Evolutionary conservation across 2,329 filamentous ascomycete species (phyloP), one percentile per base, ranked within the genome.

Genomic region (Zarea fungicola): DNA sequence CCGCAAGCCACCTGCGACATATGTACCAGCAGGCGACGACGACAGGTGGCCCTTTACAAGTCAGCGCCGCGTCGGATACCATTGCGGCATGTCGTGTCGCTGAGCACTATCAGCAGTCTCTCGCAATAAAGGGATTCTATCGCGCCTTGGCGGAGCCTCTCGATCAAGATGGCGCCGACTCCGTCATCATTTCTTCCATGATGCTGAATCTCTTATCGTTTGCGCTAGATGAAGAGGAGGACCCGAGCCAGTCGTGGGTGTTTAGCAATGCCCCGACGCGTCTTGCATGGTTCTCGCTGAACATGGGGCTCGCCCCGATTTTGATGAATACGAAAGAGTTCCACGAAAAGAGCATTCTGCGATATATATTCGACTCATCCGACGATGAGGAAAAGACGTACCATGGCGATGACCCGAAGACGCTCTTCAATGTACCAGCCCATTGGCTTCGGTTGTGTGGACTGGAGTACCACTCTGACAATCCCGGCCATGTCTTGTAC

Each of bases 151-250:
- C n/a, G 1, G 35, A 50, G 16, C 52, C 55, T 1, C 42, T 61
- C 5, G 52, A 52, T 10, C 48, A 56, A 13, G 51, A 55, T 23
- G 41, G 51, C 3, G 52, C 57, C 7, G 58, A 61, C 37, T 56
- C 59, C 13, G 37, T 60, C 5, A 50, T 60, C n/a, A 36, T 60
- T 13, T 56, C 58, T 3, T 52, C 55, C 11, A 53, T 60, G 45
- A 50, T 60, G 21, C 48, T 61, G 19, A 58, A 58, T 32, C 50
- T 59, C 28, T 53, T 61, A 6, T 51, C 56, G 2, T 60, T 60
- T 44, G 52, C 57, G 2, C 19, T 50, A 5, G 35, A 52, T 6
- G 49, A 50, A 3, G 45, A 55, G 21, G 42, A 53, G 2, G 34
- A 56, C 22, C 52, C 55, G 5, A 25, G 35, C n/a, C 19, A 29